Evolutionary conservation across 352 stramenopile genomes (phyloP), one percentile per base, ranked within the genome.

Genomic region (Globisporangium paroecandrum): DNA sequence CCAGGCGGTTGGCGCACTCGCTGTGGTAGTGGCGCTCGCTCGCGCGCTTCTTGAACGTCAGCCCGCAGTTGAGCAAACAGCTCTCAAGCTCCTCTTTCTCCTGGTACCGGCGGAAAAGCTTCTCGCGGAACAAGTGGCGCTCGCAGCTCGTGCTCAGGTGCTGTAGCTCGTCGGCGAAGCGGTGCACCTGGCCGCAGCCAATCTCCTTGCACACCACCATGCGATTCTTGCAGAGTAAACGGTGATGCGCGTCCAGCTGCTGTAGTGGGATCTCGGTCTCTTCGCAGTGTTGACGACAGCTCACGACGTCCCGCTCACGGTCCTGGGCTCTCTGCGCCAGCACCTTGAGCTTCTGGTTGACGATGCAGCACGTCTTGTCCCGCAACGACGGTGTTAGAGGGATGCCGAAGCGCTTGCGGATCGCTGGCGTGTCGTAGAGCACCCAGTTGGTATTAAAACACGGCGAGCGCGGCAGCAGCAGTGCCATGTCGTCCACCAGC

Each of bases 401-500:
- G 20, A 74, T 41, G 0, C 83, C 83, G 54, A 92, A 86, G 27
- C 69, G 71, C 25, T 77, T 78, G 13, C 82, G 79, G 0, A 81
- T 74, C 6, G 69, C 75, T 0, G 72, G 66, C 13, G 76, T 78
- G 74, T 89, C 72, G 71, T 89, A 87, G 4, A 82, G 57, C 24
- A 79, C 63, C 83, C 85, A 93, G 0, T 66, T 24, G 0, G 77
- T 82, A 47, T 77, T 51, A 27, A 87, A 71, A 32, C 75, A 83
- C 2, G 82, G 69, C n/a, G 77, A 72, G 12, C 79, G 82, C n/a
- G 82, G 78, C 34, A 81, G 63, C 15, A 53, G 61, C 20, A 89
- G 74, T 56, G 81, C 72, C 78, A 91, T 89, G 65, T 94, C 85
- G 71, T 93, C 85, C 29, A 93, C 75, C 13, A 90, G 62, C n/a